These are phyloP conservation scores for Aspergillus uvarum DNA, from an alignment of 2,329 filamentous ascomycete species.

Conservation along the genomic window DNA sequence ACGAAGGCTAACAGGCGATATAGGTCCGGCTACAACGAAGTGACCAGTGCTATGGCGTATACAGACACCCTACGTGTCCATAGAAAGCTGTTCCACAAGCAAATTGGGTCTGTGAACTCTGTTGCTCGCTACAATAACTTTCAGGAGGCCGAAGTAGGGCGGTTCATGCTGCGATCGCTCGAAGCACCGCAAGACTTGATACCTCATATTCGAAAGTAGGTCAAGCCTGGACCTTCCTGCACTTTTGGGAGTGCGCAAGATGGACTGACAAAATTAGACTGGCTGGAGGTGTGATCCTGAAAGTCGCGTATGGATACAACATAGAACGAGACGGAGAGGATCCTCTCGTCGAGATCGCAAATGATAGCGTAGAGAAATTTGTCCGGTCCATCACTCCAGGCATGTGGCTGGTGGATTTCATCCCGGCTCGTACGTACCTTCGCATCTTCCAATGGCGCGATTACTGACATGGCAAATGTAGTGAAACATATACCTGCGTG, in stretches of 20 bases:
- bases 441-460: not conserved
- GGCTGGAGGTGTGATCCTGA: constrained; percentile 44
- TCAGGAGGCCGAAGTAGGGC: constrained; percentile 48
- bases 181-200: constrained; percentile 40
- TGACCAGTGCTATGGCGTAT: constrained; percentile 38
- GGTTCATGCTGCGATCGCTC: constrained; percentile 47
- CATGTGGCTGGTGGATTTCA: constrained; percentile 15
- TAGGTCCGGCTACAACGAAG: constrained; percentile 43
- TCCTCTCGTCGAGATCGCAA: constrained; percentile 46
- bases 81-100: constrained; percentile 48
- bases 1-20: not conserved
- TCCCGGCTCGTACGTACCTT: constrained; percentile 12
- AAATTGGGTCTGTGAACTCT: constrained; percentile 46
- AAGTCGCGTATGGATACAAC: constrained; percentile 50
- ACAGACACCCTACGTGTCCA: constrained; percentile 39
- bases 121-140: constrained; percentile 43
- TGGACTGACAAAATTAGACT: constrained; percentile 25
- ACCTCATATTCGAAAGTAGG: constrained; percentile 47
- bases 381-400: constrained; percentile 16
- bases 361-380: constrained; percentile 43
- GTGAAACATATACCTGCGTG: constrained; percentile 13
- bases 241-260: too few species aligned
- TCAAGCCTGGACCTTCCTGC: not conserved
- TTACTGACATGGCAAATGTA: not conserved
- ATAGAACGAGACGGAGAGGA: constrained; percentile 42